phyloP scores from a whole-genome alignment of 768 basidiomycete genomes.

The Agaricus subrufescens region DNA sequence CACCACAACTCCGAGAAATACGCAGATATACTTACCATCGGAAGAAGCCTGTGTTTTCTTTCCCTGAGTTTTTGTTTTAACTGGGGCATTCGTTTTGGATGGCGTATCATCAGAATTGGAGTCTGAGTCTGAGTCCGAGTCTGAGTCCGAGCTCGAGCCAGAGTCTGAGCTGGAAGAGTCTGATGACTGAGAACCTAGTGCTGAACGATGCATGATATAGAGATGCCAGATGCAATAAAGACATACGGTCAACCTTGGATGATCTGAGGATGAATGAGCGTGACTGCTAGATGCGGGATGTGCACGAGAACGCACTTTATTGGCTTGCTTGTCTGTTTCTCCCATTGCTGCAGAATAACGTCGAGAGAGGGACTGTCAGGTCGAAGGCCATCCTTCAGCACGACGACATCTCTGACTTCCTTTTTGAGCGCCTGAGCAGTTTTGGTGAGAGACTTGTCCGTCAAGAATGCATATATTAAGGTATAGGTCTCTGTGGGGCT shows the following conservation, averaged over 20 bases:
- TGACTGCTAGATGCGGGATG: slow-evolving; percentile 7
- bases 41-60: slow-evolving; percentile 6
- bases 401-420: slow-evolving; percentile 58
- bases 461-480: slow-evolving; percentile 71
- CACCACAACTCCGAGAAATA: neutral
- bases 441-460: slow-evolving; percentile 58
- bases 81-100: neutral
- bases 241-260: slow-evolving; percentile 1
- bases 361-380: slow-evolving; percentile 53
- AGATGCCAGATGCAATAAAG: neutral
- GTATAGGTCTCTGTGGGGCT: slow-evolving; percentile 60
- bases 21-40: neutral
- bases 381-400: slow-evolving; percentile 51
- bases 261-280: slow-evolving; percentile 2
- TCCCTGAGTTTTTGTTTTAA: neutral
- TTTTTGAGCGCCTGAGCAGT: slow-evolving; percentile 73
- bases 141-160: slow-evolving; percentile 24
- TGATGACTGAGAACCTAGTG: slow-evolving; percentile 6
- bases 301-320: slow-evolving; percentile 16
- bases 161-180: slow-evolving; percentile 10
- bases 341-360: slow-evolving; percentile 63
- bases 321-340: slow-evolving; percentile 17
- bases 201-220: neutral
- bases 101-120: neutral
- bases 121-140: slow-evolving; percentile 14